These are phyloP conservation scores for Magnusiomyces fungicola DNA, from an alignment of 1,139 yeast species.

Conservation along the genomic window DNA sequence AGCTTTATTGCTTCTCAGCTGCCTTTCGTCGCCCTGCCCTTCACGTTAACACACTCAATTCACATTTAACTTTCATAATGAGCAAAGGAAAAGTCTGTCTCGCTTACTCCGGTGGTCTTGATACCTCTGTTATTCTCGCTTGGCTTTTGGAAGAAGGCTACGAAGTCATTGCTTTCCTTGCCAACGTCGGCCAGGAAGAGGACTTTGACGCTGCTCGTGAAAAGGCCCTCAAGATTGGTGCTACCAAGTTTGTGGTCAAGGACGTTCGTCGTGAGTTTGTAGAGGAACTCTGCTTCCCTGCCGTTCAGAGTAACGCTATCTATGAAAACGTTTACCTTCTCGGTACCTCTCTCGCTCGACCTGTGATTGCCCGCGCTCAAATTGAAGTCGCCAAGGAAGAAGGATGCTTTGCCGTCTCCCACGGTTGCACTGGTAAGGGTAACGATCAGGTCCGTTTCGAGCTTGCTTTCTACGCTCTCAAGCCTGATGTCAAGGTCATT, in stretches of 20 bases:
- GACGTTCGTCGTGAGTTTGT: conserved; percentile 95
- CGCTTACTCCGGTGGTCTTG: conserved; percentile 98
- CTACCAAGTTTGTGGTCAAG: conserved; percentile 86
- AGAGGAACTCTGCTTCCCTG: conserved; percentile 88
- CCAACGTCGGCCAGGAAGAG: conserved; percentile 98
- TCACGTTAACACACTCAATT: background rate
- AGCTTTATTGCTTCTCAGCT: background rate
- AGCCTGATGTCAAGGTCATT: conserved; percentile 93
- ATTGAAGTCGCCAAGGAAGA: conserved; percentile 93
- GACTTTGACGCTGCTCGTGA: conserved; percentile 96
- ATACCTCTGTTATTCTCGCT: conserved; percentile 93
- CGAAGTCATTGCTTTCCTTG: conserved; percentile 96
- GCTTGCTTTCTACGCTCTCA: conserved; percentile 90
- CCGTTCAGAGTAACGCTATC: conserved; percentile 93
- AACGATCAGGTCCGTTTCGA: conserved; percentile 98
- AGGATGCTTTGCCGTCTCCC: conserved; percentile 97
- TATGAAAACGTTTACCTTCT: conserved; percentile 93
- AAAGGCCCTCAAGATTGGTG: conserved; percentile 95
- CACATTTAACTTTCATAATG: conserved; percentile 38
- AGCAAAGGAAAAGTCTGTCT: conserved; percentile 97
- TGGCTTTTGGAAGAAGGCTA: conserved; percentile 98
- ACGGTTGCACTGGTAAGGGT: conserved; percentile 99
- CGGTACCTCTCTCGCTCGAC: conserved; percentile 97
- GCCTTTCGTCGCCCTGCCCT: background rate
- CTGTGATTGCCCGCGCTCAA: conserved; percentile 97